phyloP scores from a whole-genome alignment of 2,329 filamentous ascomycete species.

The Sporothrix curviconia region DNA sequence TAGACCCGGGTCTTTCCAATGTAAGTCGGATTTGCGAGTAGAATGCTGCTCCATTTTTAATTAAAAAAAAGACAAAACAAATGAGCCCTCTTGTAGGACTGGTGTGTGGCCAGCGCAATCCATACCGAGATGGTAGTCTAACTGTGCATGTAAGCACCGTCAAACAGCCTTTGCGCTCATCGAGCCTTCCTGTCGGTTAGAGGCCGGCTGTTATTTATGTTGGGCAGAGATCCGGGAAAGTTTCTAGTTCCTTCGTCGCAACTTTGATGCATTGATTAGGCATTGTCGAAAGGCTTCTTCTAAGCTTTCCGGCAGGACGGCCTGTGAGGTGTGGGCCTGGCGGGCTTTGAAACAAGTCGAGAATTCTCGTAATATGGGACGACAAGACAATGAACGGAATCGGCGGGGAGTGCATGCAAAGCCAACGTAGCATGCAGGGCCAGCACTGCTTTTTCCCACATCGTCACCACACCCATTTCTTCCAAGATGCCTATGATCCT shows the following conservation, averaged over 20 bases:
- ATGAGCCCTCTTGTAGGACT: no score
- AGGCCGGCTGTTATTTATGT: slow-evolving; percentile 1
- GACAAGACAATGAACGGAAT: not conserved
- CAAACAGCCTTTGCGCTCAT: slow-evolving; percentile 1
- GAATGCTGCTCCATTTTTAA: no score
- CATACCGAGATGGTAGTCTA: not conserved
- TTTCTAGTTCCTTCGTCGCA: not conserved
- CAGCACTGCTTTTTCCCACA: slow-evolving; percentile 1
- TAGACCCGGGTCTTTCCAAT: no score
- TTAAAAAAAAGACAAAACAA: no score
- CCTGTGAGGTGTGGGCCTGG: not conserved
- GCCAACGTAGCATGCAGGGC: not conserved
- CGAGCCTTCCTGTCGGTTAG: slow-evolving; percentile 18
- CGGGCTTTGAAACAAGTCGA: not conserved
- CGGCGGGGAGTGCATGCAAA: not conserved
- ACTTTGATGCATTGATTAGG: not conserved
- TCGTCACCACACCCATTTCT: slow-evolving; percentile 15
- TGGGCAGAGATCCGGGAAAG: slow-evolving; percentile 16
- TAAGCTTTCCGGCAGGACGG: not conserved
- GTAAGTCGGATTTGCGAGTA: no score
- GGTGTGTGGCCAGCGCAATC: no score
- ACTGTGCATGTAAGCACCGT: slow-evolving; percentile 15
- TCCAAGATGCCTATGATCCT: no score
- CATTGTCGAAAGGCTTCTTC: not conserved
- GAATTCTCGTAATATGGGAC: not conserved